These are phyloP conservation scores for Hippophae gyantsensis DNA, from an alignment of 306 rosid species.

Conservation along the genomic window DNA sequence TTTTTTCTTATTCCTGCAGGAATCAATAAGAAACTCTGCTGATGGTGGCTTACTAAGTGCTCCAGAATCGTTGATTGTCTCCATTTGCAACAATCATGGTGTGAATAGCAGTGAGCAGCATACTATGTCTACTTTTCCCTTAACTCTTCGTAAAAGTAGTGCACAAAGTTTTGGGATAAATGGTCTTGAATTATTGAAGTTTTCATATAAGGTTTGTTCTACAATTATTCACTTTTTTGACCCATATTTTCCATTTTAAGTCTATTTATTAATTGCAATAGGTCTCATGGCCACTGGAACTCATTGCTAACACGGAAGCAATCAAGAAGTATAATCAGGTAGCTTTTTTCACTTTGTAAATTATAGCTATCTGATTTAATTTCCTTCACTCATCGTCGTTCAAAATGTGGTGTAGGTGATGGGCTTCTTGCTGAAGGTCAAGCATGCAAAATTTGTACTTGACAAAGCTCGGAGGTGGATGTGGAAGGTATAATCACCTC, in stretches of 20 bases:
- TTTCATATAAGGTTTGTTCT: conserved; percentile 67
- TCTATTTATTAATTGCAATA: conserved; percentile 29
- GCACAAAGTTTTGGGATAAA: conserved; percentile 65
- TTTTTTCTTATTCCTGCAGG: conserved; percentile 45
- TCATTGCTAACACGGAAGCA: conserved; percentile 82
- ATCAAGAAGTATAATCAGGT: conserved; percentile 96
- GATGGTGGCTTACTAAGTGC: conserved; percentile 76
- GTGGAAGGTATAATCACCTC: conserved; percentile 65
- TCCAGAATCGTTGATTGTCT: conserved; percentile 80
- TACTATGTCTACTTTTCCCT: conserved; percentile 27
- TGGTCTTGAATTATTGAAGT: conserved; percentile 74
- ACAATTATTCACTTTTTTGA: conserved; percentile 3
- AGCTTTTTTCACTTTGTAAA: conserved; percentile 9
- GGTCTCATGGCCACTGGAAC: conserved; percentile 99
- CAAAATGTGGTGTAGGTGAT: conserved; percentile 50
- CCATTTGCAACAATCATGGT: conserved; percentile 41
- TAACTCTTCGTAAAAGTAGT: conserved; percentile 45
- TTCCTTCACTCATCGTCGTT: not conserved
- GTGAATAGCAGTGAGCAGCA: conserved; percentile 51
- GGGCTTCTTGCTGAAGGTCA: conserved; percentile 86
- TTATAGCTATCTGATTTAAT: not conserved
- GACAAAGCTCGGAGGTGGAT: conserved; percentile 98
- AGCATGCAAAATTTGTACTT: conserved; percentile 83
- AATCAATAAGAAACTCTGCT: conserved; percentile 88
- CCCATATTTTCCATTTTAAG: not conserved